Evolutionary conservation across 2,329 filamentous ascomycete species (phyloP), one percentile per base, ranked within the genome.

Genomic region (Hypomyces perniciosus): DNA sequence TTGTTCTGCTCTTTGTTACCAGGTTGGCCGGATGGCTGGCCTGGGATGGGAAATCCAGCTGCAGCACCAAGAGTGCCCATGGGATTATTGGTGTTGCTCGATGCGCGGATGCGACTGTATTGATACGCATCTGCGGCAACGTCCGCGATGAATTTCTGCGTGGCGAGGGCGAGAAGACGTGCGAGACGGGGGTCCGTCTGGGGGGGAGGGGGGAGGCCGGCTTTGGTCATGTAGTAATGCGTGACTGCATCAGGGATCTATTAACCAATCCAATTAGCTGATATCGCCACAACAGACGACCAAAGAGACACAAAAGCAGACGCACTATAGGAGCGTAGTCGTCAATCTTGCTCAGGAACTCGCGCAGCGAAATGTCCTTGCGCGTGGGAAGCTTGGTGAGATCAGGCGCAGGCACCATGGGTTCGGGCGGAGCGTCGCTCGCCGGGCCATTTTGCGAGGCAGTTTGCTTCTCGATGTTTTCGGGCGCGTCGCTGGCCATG

Each of bases 141-240:
- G 68, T 99, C 93, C 53, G 93, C 91, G 62, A 99, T 88, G 76
- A 99, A 99, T 68, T 99, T 99, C 66, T 99, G 93, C 0, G 93
- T 96, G n/a, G 93, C 93, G 7, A 99, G 86, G 2, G 93, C 92
- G 40, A 99, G 86, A 3, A 99, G 86, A 44, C 92, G 90, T 26
- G 92, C 90, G 29, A 99, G 86, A 52, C 91, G 89, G 20, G 86
- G 86, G 62, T 96, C 90, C 47, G 90, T 95, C 61, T 93, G 86
- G 0, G 90, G 91, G 38, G 92, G 90, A 1, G 92, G 92, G 33
- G 93, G 91, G 4, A 99, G 88, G 48, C 93, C 93, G 58, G 92
- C 90, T 61, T 95, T 87, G 35, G 92, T 95, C 74, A 99, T 88
- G 73, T 99, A 99, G 78, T 97, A 96, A 68, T 95, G 86, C 56